phyloP scores from a whole-genome alignment of 2,329 filamentous ascomycete genomes.

The Aspergillus flavus region DNA sequence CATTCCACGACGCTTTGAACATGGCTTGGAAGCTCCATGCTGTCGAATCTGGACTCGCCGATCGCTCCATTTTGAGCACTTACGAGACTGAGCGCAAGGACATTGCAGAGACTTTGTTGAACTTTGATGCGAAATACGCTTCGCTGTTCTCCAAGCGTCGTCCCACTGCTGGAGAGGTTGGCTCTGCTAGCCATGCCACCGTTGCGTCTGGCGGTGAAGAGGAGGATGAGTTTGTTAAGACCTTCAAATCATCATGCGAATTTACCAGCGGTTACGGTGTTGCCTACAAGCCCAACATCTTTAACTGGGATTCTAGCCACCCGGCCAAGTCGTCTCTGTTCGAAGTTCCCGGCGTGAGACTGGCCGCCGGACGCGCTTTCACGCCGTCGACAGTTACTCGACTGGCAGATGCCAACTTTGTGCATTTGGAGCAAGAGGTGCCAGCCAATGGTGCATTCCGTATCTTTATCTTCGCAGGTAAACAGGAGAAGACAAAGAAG shows the following conservation, averaged over 20 bases:
- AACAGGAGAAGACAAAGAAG: slow-evolving; percentile 57
- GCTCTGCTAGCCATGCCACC: slow-evolving; percentile 58
- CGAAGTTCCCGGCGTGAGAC: slow-evolving; percentile 64
- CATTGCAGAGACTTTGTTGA: slow-evolving; percentile 79
- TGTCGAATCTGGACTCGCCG: slow-evolving; percentile 80
- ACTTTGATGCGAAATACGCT: slow-evolving; percentile 87
- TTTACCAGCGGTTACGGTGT: slow-evolving; percentile 94
- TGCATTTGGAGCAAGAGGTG: slow-evolving; percentile 87
- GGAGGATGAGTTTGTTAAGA: slow-evolving; percentile 78
- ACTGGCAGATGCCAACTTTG: slow-evolving; percentile 84
- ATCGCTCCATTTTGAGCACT: slow-evolving; percentile 73
- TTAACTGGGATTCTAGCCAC: slow-evolving; percentile 81
- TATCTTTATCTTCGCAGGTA: slow-evolving; percentile 82
- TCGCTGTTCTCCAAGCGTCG: slow-evolving; percentile 82
- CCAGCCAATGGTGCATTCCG: slow-evolving; percentile 87
- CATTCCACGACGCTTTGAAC: slow-evolving; percentile 71
- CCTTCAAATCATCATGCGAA: slow-evolving; percentile 88
- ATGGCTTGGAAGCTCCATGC: slow-evolving; percentile 95
- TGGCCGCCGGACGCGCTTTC: slow-evolving; percentile 75
- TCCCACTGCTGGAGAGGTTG: slow-evolving; percentile 72
- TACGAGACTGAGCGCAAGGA: slow-evolving; percentile 86
- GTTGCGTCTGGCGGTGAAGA: slow-evolving; percentile 29
- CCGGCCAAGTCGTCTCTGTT: slow-evolving; percentile 71
- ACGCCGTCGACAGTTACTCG: slow-evolving; percentile 80
- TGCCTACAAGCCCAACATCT: slow-evolving; percentile 75